phyloP scores from a whole-genome alignment of 192 early-diverging fungal species.

The Umbelopsis vinacea region DNA sequence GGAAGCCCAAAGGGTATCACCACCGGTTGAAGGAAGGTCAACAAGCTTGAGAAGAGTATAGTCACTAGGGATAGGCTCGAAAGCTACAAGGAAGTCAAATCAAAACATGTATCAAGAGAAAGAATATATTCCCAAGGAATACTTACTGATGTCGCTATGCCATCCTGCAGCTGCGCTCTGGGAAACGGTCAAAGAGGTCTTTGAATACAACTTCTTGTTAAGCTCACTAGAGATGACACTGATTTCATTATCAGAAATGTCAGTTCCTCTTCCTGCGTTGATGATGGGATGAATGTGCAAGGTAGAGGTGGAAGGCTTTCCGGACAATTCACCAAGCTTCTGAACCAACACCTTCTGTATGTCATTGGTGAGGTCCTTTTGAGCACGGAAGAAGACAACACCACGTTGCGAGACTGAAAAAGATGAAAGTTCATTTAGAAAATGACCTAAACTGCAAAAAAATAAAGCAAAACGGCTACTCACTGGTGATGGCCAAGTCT shows the following conservation, averaged over 20 bases:
- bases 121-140: too few species aligned
- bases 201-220: neutral
- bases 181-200: neutral
- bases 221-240: neutral
- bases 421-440: neutral
- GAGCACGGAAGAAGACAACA: constrained; percentile 42
- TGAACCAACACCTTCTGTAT: constrained; percentile 34
- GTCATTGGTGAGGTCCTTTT: constrained; percentile 34
- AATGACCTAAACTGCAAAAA: neutral
- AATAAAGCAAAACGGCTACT: neutral
- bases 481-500: constrained; percentile 13
- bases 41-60: constrained; percentile 46
- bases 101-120: too few species aligned
- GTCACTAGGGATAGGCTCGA: constrained; percentile 40
- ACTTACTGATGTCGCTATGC: constrained; percentile 23
- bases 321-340: constrained; percentile 31
- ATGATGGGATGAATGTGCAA: constrained; percentile 34
- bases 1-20: constrained; percentile 49
- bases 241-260: constrained; percentile 22
- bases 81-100: constrained; percentile 36
- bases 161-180: neutral
- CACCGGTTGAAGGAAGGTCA: constrained; percentile 42
- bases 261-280: constrained; percentile 27
- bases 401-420: constrained; percentile 29
- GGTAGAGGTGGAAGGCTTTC: constrained; percentile 30